A percentile compares a stretch with the other conserved stretches of the same genome.
Conservation (phyloP, 2,329 filamentous ascomycete genomes). For the Pseudogymnoascus sp. region DNA sequence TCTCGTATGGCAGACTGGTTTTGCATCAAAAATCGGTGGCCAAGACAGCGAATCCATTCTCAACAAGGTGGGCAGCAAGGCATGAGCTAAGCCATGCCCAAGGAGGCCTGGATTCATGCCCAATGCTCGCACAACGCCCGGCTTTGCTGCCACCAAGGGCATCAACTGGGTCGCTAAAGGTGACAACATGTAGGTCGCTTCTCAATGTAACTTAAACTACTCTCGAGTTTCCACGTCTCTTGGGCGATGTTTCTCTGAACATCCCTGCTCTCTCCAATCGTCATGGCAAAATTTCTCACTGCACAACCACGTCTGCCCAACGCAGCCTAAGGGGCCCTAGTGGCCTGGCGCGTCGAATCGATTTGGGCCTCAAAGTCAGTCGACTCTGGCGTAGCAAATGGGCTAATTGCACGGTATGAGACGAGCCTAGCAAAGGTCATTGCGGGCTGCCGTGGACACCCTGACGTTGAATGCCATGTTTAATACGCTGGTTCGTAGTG, state of each 20-base stretch:
- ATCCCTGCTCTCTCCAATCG: not conserved
- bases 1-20: not conserved
- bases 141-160: constrained; percentile 5
- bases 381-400: constrained; percentile 4
- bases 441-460: not conserved
- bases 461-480: constrained; percentile 1
- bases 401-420: not conserved
- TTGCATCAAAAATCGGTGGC: not conserved
- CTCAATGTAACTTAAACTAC: constrained; percentile 6
- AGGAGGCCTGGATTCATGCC: constrained; percentile 7
- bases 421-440: constrained; percentile 2
- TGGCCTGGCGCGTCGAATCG: not conserved
- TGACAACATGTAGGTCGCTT: constrained; percentile 1
- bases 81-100: constrained; percentile 6
- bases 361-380: constrained; percentile 6
- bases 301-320: constrained; percentile 8
- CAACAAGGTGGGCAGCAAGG: constrained; percentile 7
- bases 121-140: constrained; percentile 1
- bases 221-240: not conserved
- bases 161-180: not conserved
- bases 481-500: constrained; percentile 6
- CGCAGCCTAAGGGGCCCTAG: constrained; percentile 5
- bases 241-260: not conserved
- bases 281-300: not conserved
- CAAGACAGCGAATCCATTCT: not conserved